Conservation (phyloP, 495 filamentous ascomycete genomes). For the Aspergillus steynii region DNA sequence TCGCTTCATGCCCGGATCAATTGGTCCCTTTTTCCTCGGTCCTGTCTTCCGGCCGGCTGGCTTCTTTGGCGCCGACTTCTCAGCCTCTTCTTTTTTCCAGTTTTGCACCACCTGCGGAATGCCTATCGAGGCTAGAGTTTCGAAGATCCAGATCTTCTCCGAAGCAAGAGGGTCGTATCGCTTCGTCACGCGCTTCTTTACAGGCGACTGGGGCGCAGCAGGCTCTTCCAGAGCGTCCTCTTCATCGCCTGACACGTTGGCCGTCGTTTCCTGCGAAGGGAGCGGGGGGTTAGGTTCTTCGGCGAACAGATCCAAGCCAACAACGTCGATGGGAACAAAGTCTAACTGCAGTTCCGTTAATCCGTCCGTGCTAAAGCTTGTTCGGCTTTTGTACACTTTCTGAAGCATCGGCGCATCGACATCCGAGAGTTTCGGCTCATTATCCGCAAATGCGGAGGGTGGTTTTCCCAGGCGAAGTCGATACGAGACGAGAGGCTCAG, state of each 20-base stretch:
- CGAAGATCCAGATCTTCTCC: slow-evolving; percentile 76
- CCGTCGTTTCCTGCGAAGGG: slow-evolving; percentile 43
- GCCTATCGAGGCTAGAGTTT: slow-evolving; percentile 66
- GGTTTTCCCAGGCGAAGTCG: slow-evolving; percentile 51
- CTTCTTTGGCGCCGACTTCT: slow-evolving; percentile 37
- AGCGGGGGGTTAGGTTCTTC: slow-evolving; percentile 63
- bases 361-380: slow-evolving; percentile 72
- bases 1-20: slow-evolving; percentile 46
- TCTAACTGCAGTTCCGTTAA: slow-evolving; percentile 74
- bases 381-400: slow-evolving; percentile 63
- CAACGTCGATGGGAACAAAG: slow-evolving; percentile 73
- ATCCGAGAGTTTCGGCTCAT: slow-evolving; percentile 28
- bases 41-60: slow-evolving; percentile 28
- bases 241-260: slow-evolving; percentile 54
- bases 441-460: slow-evolving; percentile 20
- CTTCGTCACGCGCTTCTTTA: slow-evolving; percentile 52
- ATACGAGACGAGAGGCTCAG: slow-evolving; percentile 72
- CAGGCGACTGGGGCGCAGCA: slow-evolving; percentile 24
- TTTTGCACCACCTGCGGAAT: slow-evolving; percentile 71
- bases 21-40: slow-evolving; percentile 42
- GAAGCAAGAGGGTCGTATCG: slow-evolving; percentile 63
- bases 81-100: slow-evolving; percentile 66
- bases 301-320: slow-evolving; percentile 69
- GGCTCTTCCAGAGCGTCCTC: slow-evolving; percentile 45
- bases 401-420: slow-evolving; percentile 42